Evolutionary conservation across 148 eudicot species (phyloP), one percentile per base, ranked within the genome.

Genomic region (Dianthus caryophyllus): DNA sequence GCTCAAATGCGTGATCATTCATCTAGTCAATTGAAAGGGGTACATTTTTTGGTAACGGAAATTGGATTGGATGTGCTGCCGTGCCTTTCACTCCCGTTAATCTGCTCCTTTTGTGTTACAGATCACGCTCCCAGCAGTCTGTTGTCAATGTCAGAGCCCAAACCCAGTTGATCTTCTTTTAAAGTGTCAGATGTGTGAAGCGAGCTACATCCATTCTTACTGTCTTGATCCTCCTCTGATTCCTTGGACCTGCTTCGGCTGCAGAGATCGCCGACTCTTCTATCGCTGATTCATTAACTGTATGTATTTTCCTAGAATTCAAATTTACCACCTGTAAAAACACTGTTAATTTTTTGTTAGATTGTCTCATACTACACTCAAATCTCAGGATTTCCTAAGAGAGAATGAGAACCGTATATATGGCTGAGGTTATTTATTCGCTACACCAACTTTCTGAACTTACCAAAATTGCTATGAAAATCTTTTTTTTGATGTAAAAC

Each of bases 191-290:
- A 56, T 69, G 36, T 93, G 98, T 81, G 74, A 66, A 26, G 70
- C 50, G 52, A 80, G 80, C 22, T 81, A 88, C 41, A 74, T 89
- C 73, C 98, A 93, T 77, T 70, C 73, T 16, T 93, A 80, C 73
- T 93, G 98, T 74, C 84, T 89, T 38, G 98, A 93, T 54, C 98
- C 98, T 30, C 89, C 88, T n/a, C 53, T 84, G 66, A 70, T 73
- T 71, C 98, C 98, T 21, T 93, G 96, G 98, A 79, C 78, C 57
- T 93, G 98, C 61, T 74, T 9, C 54, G 71, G 80, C 68, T 93
- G 98, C 80, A 85, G 71, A 80, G 89, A 85, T 75, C 82, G 74
- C 31, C 86, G 73, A 57, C 69, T 75, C 71, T 72, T 79, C 70
- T 82, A 75, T 67, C 81, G n/a, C 65, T 69, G 57, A 54, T 71